Evolutionary conservation across 495 filamentous ascomycete species (phyloP).

Genomic region (Penicillium herquei): DNA sequence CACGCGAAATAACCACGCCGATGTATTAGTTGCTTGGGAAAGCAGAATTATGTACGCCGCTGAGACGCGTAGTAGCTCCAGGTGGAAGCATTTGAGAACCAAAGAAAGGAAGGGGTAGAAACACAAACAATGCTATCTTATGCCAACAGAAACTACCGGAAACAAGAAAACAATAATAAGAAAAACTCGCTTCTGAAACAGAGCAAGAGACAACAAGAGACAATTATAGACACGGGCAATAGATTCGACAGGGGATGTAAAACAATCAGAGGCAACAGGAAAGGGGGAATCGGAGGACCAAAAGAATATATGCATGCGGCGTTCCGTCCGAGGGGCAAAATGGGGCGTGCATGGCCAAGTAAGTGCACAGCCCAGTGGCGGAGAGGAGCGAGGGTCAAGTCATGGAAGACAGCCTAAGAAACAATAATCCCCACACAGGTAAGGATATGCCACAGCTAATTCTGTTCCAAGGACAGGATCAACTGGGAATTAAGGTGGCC

Average conservation of each 20-base stretch:
- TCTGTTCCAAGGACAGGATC: neutral
- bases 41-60: slow-evolving; percentile 19
- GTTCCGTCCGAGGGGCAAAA: slow-evolving; percentile 7
- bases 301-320: slow-evolving; percentile 31
- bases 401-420: slow-evolving; percentile 7
- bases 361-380: neutral
- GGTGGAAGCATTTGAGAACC: slow-evolving; percentile 2
- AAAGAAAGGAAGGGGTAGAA: slow-evolving; percentile 5
- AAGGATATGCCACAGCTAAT: slow-evolving; percentile 10
- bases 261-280: slow-evolving; percentile 16
- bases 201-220: slow-evolving; percentile 26
- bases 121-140: slow-evolving; percentile 32
- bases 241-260: slow-evolving; percentile 20
- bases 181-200: slow-evolving; percentile 29
- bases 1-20: slow-evolving; percentile 4
- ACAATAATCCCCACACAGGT: slow-evolving; percentile 11
- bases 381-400: slow-evolving; percentile 8
- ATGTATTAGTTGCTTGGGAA: slow-evolving; percentile 16
- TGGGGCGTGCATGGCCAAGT: slow-evolving; percentile 8
- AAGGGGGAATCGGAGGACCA: slow-evolving; percentile 12
- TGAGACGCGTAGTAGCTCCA: slow-evolving; percentile 8
- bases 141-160: slow-evolving; percentile 26
- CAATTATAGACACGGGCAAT: slow-evolving; percentile 33
- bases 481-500: neutral
- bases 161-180: slow-evolving; percentile 8